Evolutionary conservation across 345 rosid species (phyloP).

Genomic region (Acer saccharum): DNA sequence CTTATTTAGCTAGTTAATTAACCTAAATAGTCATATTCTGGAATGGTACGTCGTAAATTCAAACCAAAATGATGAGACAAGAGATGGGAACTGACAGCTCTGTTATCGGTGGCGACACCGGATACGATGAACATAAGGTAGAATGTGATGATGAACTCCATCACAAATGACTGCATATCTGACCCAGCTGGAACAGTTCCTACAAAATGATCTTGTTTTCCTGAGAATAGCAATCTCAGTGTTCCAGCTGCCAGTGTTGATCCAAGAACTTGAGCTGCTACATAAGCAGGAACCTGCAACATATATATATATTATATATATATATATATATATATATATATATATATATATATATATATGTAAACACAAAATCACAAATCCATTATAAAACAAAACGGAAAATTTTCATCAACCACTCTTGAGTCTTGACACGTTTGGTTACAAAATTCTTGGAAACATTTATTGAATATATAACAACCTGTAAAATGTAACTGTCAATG

Average conservation of each 20-base stretch:
- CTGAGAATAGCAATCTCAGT: conserved; percentile 63
- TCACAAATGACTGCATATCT: conserved; percentile 63
- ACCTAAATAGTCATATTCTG: not conserved
- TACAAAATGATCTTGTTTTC: conserved; percentile 54
- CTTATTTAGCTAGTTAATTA: not conserved
- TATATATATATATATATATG: too few species aligned
- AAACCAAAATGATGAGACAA: not conserved
- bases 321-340: too few species aligned
- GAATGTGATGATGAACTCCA: conserved; percentile 95
- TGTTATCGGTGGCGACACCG: conserved; percentile 88
- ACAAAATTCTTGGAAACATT: too few species aligned
- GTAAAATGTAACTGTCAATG: too few species aligned
- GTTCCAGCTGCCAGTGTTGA: conserved; percentile 84
- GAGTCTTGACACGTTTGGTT: too few species aligned
- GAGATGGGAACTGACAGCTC: conserved; percentile 68
- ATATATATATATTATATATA: too few species aligned
- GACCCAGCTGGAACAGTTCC: conserved; percentile 86
- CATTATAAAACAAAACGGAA: too few species aligned
- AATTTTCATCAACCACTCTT: too few species aligned
- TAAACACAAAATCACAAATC: not conserved
- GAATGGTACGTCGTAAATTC: not conserved
- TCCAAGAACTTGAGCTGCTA: conserved; percentile 69
- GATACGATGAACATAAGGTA: conserved; percentile 87
- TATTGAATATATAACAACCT: too few species aligned
- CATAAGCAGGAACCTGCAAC: conserved; percentile 75